Evolutionary conservation across 2,329 filamentous ascomycete species (phyloP).

Genomic region (Diplocarpon mali): DNA sequence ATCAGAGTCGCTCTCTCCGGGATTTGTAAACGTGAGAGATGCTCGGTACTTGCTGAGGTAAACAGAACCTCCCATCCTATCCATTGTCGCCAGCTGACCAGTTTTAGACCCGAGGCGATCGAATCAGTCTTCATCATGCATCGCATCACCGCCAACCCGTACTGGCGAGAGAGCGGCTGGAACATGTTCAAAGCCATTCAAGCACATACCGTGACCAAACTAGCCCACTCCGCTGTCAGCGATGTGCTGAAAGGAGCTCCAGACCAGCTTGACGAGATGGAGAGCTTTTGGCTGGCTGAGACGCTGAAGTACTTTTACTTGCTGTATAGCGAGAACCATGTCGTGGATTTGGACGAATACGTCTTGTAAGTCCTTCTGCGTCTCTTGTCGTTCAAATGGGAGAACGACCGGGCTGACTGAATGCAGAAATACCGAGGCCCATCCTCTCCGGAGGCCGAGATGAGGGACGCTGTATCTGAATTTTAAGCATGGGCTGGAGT

Average conservation of each 20-base stretch:
- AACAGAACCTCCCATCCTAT: slow-evolving; percentile 5
- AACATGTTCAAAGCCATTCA: slow-evolving; percentile 37
- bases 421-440: slow-evolving; percentile 6
- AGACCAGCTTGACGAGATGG: slow-evolving; percentile 40
- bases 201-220: slow-evolving; percentile 31
- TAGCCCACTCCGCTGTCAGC: slow-evolving; percentile 33
- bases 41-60: slow-evolving; percentile 21
- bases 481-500: too few species aligned
- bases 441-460: slow-evolving; percentile 4
- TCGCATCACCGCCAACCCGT: slow-evolving; percentile 22
- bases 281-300: slow-evolving; percentile 54
- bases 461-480: neutral
- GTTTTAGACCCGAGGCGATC: slow-evolving; percentile 49
- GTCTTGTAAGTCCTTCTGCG: slow-evolving; percentile 30
- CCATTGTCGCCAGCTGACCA: slow-evolving; percentile 22
- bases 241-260: slow-evolving; percentile 28
- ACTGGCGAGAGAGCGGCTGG: slow-evolving; percentile 35
- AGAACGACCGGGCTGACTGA: neutral
- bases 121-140: slow-evolving; percentile 56
- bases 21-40: slow-evolving; percentile 18
- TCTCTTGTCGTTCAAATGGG: neutral
- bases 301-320: slow-evolving; percentile 55
- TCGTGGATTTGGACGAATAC: slow-evolving; percentile 50
- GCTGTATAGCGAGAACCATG: slow-evolving; percentile 35
- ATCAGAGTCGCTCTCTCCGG: slow-evolving; percentile 14